phyloP scores from a whole-genome alignment of 495 filamentous ascomycete genomes.

The Penicillium canariense region DNA sequence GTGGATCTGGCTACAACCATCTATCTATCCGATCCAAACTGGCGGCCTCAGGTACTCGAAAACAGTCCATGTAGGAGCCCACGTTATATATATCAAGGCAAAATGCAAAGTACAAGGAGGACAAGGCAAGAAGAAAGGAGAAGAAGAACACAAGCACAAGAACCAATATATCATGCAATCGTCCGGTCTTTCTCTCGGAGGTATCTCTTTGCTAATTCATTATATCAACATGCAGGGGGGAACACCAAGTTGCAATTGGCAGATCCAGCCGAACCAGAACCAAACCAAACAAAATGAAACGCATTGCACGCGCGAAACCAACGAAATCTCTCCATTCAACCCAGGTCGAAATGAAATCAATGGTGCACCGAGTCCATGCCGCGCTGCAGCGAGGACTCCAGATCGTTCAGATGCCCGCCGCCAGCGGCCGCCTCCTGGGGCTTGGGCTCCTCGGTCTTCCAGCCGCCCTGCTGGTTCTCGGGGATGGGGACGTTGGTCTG shows the following conservation, averaged over 20 bases:
- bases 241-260: conserved; percentile 7
- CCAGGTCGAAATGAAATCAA: conserved; percentile 9
- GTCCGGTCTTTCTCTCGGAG: conserved; percentile 20
- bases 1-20: conserved; percentile 1
- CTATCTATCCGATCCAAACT: conserved; percentile 6
- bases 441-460: conserved; percentile 80
- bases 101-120: not conserved
- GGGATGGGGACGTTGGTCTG: conserved; percentile 71
- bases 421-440: conserved; percentile 72
- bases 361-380: conserved; percentile 63
- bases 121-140: not conserved
- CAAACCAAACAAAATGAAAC: conserved; percentile 6
- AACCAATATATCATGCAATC: conserved; percentile 12
- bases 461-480: conserved; percentile 60
- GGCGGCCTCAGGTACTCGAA: not conserved
- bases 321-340: conserved; percentile 1
- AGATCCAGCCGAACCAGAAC: conserved; percentile 7
- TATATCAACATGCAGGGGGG: conserved; percentile 23
- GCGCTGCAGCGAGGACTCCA: conserved; percentile 84
- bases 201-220: conserved; percentile 31
- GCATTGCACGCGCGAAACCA: not conserved
- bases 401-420: conserved; percentile 51
- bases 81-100: not conserved
- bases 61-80: not conserved
- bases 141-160: conserved; percentile 5